phyloP scores from a whole-genome alignment of 768 basidiomycete species.

The Termitomyces sp. region DNA sequence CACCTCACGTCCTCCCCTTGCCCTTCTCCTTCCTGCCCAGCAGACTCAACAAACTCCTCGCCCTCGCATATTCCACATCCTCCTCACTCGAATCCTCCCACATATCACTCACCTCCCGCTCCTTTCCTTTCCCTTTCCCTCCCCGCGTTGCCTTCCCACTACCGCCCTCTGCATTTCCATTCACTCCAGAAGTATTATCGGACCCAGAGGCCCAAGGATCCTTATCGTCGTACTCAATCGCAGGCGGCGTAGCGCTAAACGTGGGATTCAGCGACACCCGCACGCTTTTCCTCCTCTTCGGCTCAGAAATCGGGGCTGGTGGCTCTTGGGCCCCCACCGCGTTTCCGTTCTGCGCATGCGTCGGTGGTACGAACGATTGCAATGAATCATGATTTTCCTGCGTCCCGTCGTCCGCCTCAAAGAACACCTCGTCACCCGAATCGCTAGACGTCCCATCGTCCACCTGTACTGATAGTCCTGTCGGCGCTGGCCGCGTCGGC shows the following conservation, averaged over 20 bases:
- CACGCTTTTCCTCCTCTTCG: conserved; percentile 61
- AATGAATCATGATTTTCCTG: not conserved
- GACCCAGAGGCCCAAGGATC: conserved; percentile 6
- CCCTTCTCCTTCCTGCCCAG: not conserved
- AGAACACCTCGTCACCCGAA: conserved; percentile 38
- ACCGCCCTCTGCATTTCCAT: conserved; percentile 4
- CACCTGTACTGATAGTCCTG: not conserved
- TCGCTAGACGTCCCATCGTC: conserved; percentile 48
- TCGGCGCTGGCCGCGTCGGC: not conserved
- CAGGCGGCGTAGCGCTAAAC: conserved; percentile 68
- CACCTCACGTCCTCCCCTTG: not conserved
- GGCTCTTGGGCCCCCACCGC: not conserved
- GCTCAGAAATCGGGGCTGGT: conserved; percentile 14
- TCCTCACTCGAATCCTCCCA: conserved; percentile 80
- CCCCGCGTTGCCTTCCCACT: too few relatives aligned
- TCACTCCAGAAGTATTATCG: not conserved
- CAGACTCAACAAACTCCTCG: conserved; percentile 46
- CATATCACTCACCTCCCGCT: conserved; percentile 27
- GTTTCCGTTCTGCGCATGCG: not conserved
- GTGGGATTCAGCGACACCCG: conserved; percentile 74
- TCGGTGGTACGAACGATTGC: not conserved
- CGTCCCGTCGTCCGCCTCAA: conserved; percentile 20
- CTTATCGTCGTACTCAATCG: conserved; percentile 41
- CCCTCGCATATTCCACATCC: conserved; percentile 60
- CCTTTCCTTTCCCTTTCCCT: conserved; percentile 8